Evolutionary conservation across 164 flowering plant species (phyloP).

Genomic region (Dillenia suffruticosa): DNA sequence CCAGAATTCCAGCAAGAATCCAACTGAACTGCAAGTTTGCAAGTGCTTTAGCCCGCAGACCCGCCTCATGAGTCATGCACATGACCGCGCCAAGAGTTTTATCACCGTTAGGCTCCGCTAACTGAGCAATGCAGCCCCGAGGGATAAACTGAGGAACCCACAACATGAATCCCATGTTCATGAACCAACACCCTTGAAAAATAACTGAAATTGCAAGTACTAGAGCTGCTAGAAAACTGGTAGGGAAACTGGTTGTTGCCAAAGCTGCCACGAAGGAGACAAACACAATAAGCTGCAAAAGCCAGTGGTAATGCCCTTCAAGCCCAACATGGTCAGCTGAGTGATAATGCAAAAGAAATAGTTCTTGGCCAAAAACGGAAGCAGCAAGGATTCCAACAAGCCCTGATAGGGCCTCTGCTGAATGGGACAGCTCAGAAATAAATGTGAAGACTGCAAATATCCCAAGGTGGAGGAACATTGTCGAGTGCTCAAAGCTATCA

Average conservation of each 20-base stretch:
- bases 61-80: constrained; percentile 48
- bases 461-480: constrained; percentile 77
- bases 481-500: constrained; percentile 57
- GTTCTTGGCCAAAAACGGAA: constrained; percentile 70
- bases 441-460: constrained; percentile 56
- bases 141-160: constrained; percentile 63
- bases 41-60: constrained; percentile 48
- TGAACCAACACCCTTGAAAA: constrained; percentile 78
- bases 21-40: constrained; percentile 86
- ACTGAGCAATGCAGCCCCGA: constrained; percentile 37
- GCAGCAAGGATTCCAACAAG: constrained; percentile 52
- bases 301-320: constrained; percentile 91
- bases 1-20: constrained; percentile 60
- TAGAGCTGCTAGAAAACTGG: constrained; percentile 49
- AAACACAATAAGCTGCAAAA: constrained; percentile 61
- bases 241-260: constrained; percentile 28
- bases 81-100: constrained; percentile 41
- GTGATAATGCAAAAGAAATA: constrained; percentile 64
- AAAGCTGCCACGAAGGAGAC: constrained; percentile 45
- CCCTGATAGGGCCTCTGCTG: constrained; percentile 31
- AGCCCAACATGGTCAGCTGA: constrained; percentile 74
- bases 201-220: constrained; percentile 50
- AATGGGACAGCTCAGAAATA: constrained; percentile 32
- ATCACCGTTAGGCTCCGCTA: constrained; percentile 7
- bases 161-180: constrained; percentile 63